These are phyloP conservation scores for Sporisorium iseilematis-ciliati DNA, from an alignment of 1,284 basidiomycete species.

Conservation along the genomic window DNA sequence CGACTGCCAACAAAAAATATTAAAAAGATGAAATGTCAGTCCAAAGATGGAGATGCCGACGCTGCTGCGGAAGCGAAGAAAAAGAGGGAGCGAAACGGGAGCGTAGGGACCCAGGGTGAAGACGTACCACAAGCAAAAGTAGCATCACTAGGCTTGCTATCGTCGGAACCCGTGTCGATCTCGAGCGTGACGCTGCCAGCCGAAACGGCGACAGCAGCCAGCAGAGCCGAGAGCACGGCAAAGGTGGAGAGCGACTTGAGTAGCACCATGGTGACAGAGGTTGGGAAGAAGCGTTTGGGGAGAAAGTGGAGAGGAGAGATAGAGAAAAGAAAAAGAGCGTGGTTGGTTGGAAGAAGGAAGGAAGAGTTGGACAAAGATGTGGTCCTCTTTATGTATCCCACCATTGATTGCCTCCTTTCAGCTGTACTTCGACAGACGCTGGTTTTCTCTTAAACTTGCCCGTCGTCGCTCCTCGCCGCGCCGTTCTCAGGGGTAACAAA, in stretches of 20 bases:
- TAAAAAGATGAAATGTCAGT: too few relatives aligned
- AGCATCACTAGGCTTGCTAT: neutral
- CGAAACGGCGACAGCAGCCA: neutral
- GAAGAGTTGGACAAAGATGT: too few relatives aligned
- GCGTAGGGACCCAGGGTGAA: too few relatives aligned
- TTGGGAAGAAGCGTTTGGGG: too few relatives aligned
- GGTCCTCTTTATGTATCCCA: too few relatives aligned
- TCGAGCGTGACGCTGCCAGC: neutral
- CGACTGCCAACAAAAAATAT: neutral
- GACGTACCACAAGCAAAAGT: neutral
- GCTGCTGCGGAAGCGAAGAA: too few relatives aligned
- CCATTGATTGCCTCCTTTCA: neutral
- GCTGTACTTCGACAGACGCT: neutral
- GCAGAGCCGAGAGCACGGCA: neutral
- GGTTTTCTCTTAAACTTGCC: neutral
- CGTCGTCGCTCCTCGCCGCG: too few relatives aligned
- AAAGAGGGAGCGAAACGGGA: too few relatives aligned
- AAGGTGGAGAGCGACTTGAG: neutral
- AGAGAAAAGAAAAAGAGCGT: neutral
- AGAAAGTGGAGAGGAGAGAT: neutral
- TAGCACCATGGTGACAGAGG: slow-evolving; percentile 1
- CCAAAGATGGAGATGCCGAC: too few relatives aligned
- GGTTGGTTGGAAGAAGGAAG: too few relatives aligned
- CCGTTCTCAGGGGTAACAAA: too few relatives aligned
- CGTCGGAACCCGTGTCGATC: neutral